Percentiles rank a stretch among this genome's conserved stretches.
These are phyloP conservation scores for Calonectria leucothoes DNA, from an alignment of 2,329 filamentous ascomycete genomes.

Conservation along the genomic window DNA sequence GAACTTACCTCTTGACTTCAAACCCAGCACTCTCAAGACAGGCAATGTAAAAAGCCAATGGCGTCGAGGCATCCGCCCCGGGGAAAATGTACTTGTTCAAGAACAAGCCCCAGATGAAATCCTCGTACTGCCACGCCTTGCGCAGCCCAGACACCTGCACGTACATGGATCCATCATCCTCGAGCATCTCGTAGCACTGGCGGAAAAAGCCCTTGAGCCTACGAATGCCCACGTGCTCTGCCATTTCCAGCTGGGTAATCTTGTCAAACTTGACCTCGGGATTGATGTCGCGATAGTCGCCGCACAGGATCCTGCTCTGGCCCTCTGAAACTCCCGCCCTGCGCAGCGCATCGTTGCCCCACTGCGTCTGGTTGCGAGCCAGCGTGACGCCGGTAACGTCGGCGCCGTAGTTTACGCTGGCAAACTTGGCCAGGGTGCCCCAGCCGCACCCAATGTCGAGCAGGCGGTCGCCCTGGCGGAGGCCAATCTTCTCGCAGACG, in stretches of 20 bases:
- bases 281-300: constrained; percentile 90
- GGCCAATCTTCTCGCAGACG: constrained; percentile 91
- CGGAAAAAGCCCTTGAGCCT: constrained; percentile 82
- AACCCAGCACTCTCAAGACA: constrained; percentile 73
- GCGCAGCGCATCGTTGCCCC: constrained; percentile 89
- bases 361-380: constrained; percentile 91
- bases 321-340: constrained; percentile 81
- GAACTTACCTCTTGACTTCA: constrained; percentile 78
- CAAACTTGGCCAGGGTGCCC: constrained; percentile 92
- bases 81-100: constrained; percentile 99
- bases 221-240: constrained; percentile 93
- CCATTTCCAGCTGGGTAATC: constrained; percentile 97
- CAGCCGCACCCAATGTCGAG: constrained; percentile 96
- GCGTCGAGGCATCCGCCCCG: constrained; percentile 91
- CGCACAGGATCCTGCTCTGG: constrained; percentile 89
- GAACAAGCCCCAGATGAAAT: constrained; percentile 95
- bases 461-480: constrained; percentile 82
- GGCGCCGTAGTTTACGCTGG: constrained; percentile 88
- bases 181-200: constrained; percentile 92
- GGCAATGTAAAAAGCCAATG: constrained; percentile 84
- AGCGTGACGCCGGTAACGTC: constrained; percentile 88
- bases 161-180: constrained; percentile 94
- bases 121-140: constrained; percentile 95
- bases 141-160: constrained; percentile 91
- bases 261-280: constrained; percentile 88